Conservation (phyloP, 2,329 filamentous ascomycete species). For the Aspergillus versicolor region DNA sequence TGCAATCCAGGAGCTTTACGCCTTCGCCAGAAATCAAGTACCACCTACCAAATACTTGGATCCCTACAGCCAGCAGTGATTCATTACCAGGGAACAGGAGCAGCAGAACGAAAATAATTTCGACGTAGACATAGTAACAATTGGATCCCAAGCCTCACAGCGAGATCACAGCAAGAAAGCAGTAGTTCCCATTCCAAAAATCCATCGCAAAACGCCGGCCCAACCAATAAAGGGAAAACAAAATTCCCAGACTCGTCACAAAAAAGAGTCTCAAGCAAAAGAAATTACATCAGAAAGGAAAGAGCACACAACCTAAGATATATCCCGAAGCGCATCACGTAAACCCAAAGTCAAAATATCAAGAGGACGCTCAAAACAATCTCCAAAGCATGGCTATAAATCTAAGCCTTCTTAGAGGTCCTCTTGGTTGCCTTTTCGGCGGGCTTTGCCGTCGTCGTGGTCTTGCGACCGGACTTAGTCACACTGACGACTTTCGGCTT, state of each 20-base stretch:
- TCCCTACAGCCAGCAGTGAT: no score
- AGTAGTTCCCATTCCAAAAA: conserved; percentile 31
- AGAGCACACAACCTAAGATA: conserved; percentile 26
- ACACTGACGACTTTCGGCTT: conserved; percentile 70
- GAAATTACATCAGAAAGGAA: conserved; percentile 33
- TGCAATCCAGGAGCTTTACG: background rate
- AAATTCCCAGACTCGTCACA: conserved; percentile 23
- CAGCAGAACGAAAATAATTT: background rate
- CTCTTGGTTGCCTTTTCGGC: conserved; percentile 50
- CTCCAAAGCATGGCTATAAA: conserved; percentile 1
- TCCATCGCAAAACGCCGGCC: conserved; percentile 40
- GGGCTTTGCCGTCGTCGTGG: conserved; percentile 61
- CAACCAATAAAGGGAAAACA: conserved; percentile 27
- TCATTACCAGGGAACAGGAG: background rate
- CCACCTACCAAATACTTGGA: background rate
- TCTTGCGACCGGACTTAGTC: conserved; percentile 83
- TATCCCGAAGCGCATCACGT: conserved; percentile 18
- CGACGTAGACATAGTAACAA: conserved; percentile 13
- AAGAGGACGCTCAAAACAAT: conserved; percentile 21
- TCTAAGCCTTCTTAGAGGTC: conserved; percentile 41
- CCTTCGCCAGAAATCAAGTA: background rate
- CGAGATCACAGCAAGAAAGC: conserved; percentile 19
- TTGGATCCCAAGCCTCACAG: conserved; percentile 22
- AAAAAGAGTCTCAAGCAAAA: conserved; percentile 22
- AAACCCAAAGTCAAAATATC: conserved; percentile 16